Base-by-base conservation (phyloP, 2,329 filamentous ascomycete genomes). In the Penicillium sp. region DNA sequence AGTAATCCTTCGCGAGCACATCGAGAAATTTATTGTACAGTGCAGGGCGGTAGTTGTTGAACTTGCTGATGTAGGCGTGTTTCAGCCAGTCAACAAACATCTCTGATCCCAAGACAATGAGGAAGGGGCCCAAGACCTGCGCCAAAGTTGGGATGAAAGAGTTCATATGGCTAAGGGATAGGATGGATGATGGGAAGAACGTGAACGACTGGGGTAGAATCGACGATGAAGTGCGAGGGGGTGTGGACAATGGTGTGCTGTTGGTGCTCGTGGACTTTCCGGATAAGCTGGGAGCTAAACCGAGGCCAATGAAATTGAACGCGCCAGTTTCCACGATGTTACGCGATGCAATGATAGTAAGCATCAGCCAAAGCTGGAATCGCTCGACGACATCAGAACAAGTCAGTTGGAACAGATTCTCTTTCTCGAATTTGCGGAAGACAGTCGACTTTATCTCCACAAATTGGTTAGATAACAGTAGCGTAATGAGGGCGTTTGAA, bases 391-490 rank as follows among this genome's bases (percentile, higher is more conserved):
- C 89, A 71, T 99, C 95, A 4, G 95, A 93, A 64, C 95, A 99
- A 0, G 93, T 96, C 14, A 99, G 82, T 73, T 99, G 95, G 71
- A 99, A 99, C 0, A 96, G 80, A 64, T 96, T 98, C 71, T 99
- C 95, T 73, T 97, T 98, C 68, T 99, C 95, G 62, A 98, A 96
- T 59, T 93, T 95, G 79, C 99, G 98, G 81, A 99, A 99, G 1
- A 99, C 96, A 0, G 93, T 96, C 59, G 91, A 91, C 71, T 99
- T 99, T 81, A 99, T 96, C 77, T 99, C 95, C 44, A 99, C 95
- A 68, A 99, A 99, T 71, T 99, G 96, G 70, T 98, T 99, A 7
- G 93, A 97, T 71, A 99, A 86, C 2, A 99, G 81, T 1, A 99
- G 84, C 0, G 95, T 97, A 33, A 99, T 82, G 4, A 99, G 81